These are phyloP conservation scores for Pogostemon cablin DNA, from an alignment of 257 asterid species.

Conservation along the genomic window DNA sequence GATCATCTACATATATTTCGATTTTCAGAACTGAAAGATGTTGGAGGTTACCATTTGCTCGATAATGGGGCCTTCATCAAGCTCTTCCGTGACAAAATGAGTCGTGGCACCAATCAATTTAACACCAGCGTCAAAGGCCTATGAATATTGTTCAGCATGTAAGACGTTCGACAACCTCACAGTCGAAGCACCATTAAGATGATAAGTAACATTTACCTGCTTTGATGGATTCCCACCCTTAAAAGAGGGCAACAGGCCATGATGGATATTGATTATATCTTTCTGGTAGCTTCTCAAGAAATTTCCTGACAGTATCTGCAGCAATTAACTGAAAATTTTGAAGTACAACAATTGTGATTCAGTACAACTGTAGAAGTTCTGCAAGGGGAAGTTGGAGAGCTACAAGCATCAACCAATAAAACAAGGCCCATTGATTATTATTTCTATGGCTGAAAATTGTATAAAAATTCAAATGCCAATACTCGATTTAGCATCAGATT, in stretches of 20 bases:
- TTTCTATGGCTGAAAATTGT: background rate
- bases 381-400: background rate
- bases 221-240: conserved; percentile 93
- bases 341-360: conserved; percentile 32
- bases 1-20: background rate
- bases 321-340: conserved; percentile 36
- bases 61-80: conserved; percentile 93
- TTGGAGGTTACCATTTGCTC: conserved; percentile 79
- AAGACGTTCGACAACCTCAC: conserved; percentile 11
- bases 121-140: conserved; percentile 98
- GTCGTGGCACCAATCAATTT: conserved; percentile 93
- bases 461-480: background rate
- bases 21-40: conserved; percentile 13
- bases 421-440: background rate
- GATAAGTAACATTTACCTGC: conserved; percentile 58
- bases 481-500: conserved; percentile 5
- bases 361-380: conserved; percentile 13
- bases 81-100: conserved; percentile 93
- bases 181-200: conserved; percentile 13
- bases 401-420: background rate
- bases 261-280: conserved; percentile 92
- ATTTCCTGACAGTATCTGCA: conserved; percentile 79
- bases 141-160: conserved; percentile 27
- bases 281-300: conserved; percentile 68
- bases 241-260: conserved; percentile 92